Base-by-base conservation (phyloP, 805 yeast species). In the Metschnikowia vanudenii region DNA sequence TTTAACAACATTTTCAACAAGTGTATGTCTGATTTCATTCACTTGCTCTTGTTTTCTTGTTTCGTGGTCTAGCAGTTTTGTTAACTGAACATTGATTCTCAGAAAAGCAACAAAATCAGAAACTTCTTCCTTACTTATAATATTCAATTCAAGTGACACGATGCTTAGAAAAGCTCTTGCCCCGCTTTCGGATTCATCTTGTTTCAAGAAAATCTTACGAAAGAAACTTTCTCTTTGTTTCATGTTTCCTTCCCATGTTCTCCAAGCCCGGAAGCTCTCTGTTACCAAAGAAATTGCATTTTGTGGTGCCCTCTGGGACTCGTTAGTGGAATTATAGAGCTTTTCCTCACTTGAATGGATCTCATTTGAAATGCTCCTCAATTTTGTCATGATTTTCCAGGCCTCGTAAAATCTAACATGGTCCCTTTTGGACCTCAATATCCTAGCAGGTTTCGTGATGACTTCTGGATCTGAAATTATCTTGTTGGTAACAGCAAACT, bases 381-480 rank as follows among this genome's bases (percentile, higher is more conserved):
- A 65, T 31, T 96, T 74, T 1, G 89, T 81, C 36, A 88, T 71
- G 17, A 91, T 77, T 56, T 88, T 86, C 99, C 99, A 94, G 57
- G 95, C 81, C 54, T 89, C 88, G 50, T 81, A 80, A 19, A 84
- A 79, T 52, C 99, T 72, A 1, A 89, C 81, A 65, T 91, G 97
- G 19, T 82, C 78, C 16, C 75, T 73, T 2, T 84, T 77, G 2
- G 90, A 77, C 43, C 96, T 73, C 39, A 88, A 78, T 26, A 89
- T 80, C 56, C 86, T 83, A 0, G 97, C 85, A 0, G 97, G 97
- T 42, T 89, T 84, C 1, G 97, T 91, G 43, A 92, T 76, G 16
- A 90, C 96, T 5, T 88, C 81, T 0, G 98, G 95, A 57, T 94
- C 98, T 51, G 87, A 87, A 41, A 82, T 81, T 36, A 90, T 78